Evolutionary conservation across 495 filamentous ascomycete species (phyloP), one percentile per base, ranked within the genome.

Genomic region (Xylona heveae): DNA sequence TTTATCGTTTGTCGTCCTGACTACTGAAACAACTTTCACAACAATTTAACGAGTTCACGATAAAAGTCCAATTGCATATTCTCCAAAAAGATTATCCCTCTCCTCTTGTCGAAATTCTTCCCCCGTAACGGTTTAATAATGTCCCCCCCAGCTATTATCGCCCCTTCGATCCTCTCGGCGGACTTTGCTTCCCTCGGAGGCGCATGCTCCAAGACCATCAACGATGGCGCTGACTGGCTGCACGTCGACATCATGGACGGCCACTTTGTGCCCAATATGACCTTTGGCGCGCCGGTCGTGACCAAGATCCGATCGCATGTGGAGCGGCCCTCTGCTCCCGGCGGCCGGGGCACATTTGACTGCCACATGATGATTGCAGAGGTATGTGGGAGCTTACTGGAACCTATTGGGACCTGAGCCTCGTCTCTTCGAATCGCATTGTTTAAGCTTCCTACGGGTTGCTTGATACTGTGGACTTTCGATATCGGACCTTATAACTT

Each of bases 291-390:
- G 10, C 88, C 88, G 5, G 82, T 95, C 14, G 88, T 97, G 6
- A 82, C 76, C 34, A 90, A 82, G 57, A 88, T 97, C 35, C 74
- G 88, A 23, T 62, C 65, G 24, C 74, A 90, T 44, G 82, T 97
- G 34, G 70, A 73, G 26, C 58, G 64, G 16, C 74, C 65, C 2
- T 49, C 43, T 25, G 39, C 53, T 36, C 54, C 58, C 22, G 52
- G 69, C 40, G 78, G 74, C 3, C 74, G 69, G 44, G 88, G 88
- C 16, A 93, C 88, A 18, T 97, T 97, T 45, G 88, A 97, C 54
- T 97, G 88, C 66, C 88, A 97, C 52, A 95, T 97, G 90, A 97
- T 97, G 88, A 91, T 97, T 44, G 72, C 77, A 43, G 88, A 97
- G 78, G 83, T 88, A 63, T 27, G 38, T 35, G 23, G 25, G 13